Percentiles rank a stretch among this genome's conserved stretches.
These are phyloP conservation scores for Henningerozyma blattae DNA, from an alignment of 805 yeast species.

Conservation along the genomic window DNA sequence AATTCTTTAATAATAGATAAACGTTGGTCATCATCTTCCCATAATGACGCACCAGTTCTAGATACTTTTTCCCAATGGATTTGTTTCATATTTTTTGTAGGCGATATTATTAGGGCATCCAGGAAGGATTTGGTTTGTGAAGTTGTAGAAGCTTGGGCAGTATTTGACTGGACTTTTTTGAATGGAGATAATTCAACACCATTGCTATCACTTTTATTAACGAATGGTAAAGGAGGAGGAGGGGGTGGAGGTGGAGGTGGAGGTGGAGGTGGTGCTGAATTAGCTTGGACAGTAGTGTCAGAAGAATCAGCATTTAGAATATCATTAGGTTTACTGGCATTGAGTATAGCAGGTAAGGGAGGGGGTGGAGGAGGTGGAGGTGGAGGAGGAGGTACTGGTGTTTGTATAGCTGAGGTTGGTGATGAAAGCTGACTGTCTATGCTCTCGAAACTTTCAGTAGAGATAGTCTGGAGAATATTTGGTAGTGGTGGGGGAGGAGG, in stretches of 20 bases:
- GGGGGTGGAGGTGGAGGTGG: constrained; percentile 26
- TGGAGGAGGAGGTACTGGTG: constrained; percentile 8
- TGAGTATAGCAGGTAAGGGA: constrained; percentile 1
- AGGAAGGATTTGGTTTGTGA: neutral
- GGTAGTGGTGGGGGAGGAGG: too few species aligned
- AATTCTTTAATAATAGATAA: constrained; percentile 35
- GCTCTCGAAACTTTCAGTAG: too few species aligned
- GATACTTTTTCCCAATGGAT: constrained; percentile 76
- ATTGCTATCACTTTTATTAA: neutral
- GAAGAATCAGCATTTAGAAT: too few species aligned
- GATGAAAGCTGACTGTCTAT: too few species aligned
- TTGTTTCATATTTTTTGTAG: constrained; percentile 55
- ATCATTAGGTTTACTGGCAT: too few species aligned
- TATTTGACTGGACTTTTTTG: too few species aligned
- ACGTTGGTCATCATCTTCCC: constrained; percentile 37
- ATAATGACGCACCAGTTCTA: constrained; percentile 44
- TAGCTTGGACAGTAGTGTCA: too few species aligned
- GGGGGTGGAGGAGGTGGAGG: constrained; percentile 26
- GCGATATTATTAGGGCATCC: constrained; percentile 8
- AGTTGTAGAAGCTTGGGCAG: constrained; percentile 14
- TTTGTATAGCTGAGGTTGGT: constrained; percentile 5
- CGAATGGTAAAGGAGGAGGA: constrained; percentile 23
- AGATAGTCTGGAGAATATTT: too few species aligned
- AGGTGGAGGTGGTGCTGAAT: constrained; percentile 7
- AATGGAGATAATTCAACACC: neutral